Percentiles rank a stretch among this genome's conserved stretches.
phyloP scores from a whole-genome alignment of 2,329 filamentous ascomycete species.

The Hymenoscyphus salicellus region DNA sequence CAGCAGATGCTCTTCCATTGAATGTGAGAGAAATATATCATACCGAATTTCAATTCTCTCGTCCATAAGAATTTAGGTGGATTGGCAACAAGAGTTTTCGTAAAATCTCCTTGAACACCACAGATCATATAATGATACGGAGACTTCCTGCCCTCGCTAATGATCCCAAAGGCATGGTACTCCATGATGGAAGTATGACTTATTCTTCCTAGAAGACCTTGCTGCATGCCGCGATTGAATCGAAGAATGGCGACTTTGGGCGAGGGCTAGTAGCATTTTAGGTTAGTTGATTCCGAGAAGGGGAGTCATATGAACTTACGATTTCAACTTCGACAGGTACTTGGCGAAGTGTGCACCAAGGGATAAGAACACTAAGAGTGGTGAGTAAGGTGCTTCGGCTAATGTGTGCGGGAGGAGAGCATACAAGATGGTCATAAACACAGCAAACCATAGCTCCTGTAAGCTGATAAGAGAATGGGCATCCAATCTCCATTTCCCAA shows the following conservation, averaged over 20 bases:
- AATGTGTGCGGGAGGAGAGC: conserved; percentile 8
- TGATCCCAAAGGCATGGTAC: conserved; percentile 44
- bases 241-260: conserved; percentile 42
- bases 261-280: conserved; percentile 36
- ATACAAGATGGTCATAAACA: conserved; percentile 43
- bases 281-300: conserved; percentile 8
- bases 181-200: conserved; percentile 44
- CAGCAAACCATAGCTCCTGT: conserved; percentile 43
- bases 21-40: too few species aligned
- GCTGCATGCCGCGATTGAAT: conserved; percentile 43
- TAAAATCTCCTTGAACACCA: conserved; percentile 44
- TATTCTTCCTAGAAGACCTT: conserved; percentile 42
- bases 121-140: conserved; percentile 43
- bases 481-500: conserved; percentile 37
- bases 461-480: conserved; percentile 38
- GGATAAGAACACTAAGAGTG: conserved; percentile 38
- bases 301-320: conserved; percentile 28
- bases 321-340: conserved; percentile 42
- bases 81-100: conserved; percentile 39
- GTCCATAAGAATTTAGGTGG: conserved; percentile 43
- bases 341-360: conserved; percentile 41
- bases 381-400: conserved; percentile 20
- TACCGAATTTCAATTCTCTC: conserved; percentile 42
- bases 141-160: conserved; percentile 41
- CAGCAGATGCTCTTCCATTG: conserved; percentile 19